Conservation (phyloP, 495 filamentous ascomycete genomes). For the Penicillium alfredii region DNA sequence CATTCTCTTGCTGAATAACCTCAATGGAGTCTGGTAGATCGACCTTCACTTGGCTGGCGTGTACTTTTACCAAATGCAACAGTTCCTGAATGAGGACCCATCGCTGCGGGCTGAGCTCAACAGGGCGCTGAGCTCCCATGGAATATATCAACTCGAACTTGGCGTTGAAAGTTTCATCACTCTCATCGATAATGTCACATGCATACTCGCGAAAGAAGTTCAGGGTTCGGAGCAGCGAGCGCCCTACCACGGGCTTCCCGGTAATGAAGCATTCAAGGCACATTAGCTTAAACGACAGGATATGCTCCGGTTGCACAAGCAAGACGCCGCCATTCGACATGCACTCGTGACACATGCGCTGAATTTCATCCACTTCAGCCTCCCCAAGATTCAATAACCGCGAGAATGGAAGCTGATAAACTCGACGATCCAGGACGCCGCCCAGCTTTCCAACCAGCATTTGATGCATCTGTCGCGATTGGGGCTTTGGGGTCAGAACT, state of each 20-base stretch:
- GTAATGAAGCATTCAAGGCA: slow-evolving; percentile 45
- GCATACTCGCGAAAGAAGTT: slow-evolving; percentile 34
- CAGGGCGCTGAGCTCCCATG: slow-evolving; percentile 48
- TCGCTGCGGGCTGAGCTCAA: slow-evolving; percentile 52
- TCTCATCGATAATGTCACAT: slow-evolving; percentile 59
- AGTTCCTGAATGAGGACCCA: slow-evolving; percentile 57
- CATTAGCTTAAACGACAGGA: slow-evolving; percentile 64
- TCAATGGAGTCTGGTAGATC: slow-evolving; percentile 30
- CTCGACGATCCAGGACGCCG: slow-evolving; percentile 49
- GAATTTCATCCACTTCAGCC: slow-evolving; percentile 7
- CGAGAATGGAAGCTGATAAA: slow-evolving; percentile 61
- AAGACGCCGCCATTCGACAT: slow-evolving; percentile 48
- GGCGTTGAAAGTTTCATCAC: slow-evolving; percentile 57
- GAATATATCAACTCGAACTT: slow-evolving; percentile 64
- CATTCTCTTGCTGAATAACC: slow-evolving; percentile 10
- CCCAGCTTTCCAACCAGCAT: slow-evolving; percentile 55
- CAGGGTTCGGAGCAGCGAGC: slow-evolving; percentile 35
- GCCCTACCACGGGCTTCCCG: slow-evolving; percentile 18
- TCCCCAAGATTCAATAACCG: slow-evolving; percentile 39
- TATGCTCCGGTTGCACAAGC: slow-evolving; percentile 62
- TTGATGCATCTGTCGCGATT: slow-evolving; percentile 57
- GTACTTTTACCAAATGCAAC: slow-evolving; percentile 37
- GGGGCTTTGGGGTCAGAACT: slow-evolving; percentile 59
- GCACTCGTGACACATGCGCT: slow-evolving; percentile 37
- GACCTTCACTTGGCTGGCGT: slow-evolving; percentile 13